A percentile compares a stretch with the other conserved stretches of the same genome.
Conservation (phyloP, 768 basidiomycete species). For the Glaciozyma martinii region DNA sequence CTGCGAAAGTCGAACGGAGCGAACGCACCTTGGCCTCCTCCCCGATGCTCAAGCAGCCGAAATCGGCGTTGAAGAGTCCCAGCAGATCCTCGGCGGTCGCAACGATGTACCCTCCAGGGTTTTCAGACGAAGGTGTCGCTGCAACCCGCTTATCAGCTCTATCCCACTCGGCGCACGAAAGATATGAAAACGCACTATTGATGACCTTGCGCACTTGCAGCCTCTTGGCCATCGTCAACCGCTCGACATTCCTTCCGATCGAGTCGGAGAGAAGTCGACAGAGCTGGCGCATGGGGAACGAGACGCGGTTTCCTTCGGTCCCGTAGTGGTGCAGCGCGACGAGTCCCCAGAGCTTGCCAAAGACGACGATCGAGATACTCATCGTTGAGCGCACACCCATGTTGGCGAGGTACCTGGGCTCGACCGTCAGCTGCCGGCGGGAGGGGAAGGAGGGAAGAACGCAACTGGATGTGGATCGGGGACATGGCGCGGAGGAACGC, state of each 20-base stretch:
- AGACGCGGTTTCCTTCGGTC: constrained; percentile 66
- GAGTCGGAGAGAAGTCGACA: constrained; percentile 67
- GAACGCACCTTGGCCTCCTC: constrained; percentile 55
- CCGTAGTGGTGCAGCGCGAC: constrained; percentile 56
- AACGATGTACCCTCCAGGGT: constrained; percentile 49
- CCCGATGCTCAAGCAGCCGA: constrained; percentile 49
- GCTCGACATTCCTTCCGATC: constrained; percentile 68
- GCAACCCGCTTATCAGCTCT: neutral
- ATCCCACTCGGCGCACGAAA: neutral
- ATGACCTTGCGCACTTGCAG: constrained; percentile 69
- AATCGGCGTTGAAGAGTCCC: constrained; percentile 67
- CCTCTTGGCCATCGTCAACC: constrained; percentile 62
- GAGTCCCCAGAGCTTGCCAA: constrained; percentile 65
- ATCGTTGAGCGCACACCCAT: constrained; percentile 77
- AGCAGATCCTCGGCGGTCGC: constrained; percentile 72
- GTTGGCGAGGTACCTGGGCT: constrained; percentile 43
- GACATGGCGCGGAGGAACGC: constrained; percentile 75
- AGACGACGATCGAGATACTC: constrained; percentile 73
- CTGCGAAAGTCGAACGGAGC: neutral
- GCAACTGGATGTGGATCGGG: constrained; percentile 66
- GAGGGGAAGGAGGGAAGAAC: too few relatives aligned
- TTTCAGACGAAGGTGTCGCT: neutral
- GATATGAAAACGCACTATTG: constrained; percentile 43
- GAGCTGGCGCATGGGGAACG: constrained; percentile 76
- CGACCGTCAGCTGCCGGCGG: too few relatives aligned